These are phyloP conservation scores for Microcyclospora tardicrescens DNA, from an alignment of 2,329 filamentous ascomycete species.

Conservation along the genomic window DNA sequence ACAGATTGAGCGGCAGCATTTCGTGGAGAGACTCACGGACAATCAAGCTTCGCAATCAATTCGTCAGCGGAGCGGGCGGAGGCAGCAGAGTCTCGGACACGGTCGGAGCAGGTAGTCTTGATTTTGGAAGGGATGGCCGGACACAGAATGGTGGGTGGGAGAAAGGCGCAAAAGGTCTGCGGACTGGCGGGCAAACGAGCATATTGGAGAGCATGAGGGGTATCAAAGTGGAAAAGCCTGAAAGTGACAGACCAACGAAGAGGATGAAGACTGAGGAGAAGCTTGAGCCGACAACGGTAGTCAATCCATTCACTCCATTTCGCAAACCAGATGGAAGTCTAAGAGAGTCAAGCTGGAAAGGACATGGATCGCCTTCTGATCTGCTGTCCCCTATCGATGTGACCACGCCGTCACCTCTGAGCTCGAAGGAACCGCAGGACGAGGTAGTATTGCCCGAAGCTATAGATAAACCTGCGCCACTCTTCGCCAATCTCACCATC, in stretches of 20 bases:
- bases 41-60: conserved; percentile 58
- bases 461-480: conserved; percentile 1
- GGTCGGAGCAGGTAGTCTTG: conserved; percentile 49
- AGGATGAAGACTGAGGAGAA: conserved; percentile 8
- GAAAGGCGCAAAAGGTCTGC: conserved; percentile 34
- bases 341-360: conserved; percentile 22
- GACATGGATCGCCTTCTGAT: conserved; percentile 19
- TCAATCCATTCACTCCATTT: conserved; percentile 21
- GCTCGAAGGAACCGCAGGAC: background rate
- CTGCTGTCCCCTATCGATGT: conserved; percentile 15
- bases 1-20: conserved; percentile 45
- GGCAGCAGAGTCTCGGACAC: conserved; percentile 49
- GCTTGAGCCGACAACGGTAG: conserved; percentile 12
- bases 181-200: conserved; percentile 34
- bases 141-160: conserved; percentile 42
- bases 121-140: conserved; percentile 38
- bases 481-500: conserved; percentile 54
- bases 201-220: conserved; percentile 20
- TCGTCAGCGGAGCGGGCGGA: conserved; percentile 44
- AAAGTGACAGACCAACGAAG: conserved; percentile 8
- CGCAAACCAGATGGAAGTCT: conserved; percentile 16
- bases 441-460: background rate
- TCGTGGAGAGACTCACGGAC: conserved; percentile 61
- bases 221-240: conserved; percentile 8
- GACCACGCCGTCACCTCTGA: conserved; percentile 1